Evolutionary conservation across 306 rosid species (phyloP).

Genomic region (Neltuma alba): DNA sequence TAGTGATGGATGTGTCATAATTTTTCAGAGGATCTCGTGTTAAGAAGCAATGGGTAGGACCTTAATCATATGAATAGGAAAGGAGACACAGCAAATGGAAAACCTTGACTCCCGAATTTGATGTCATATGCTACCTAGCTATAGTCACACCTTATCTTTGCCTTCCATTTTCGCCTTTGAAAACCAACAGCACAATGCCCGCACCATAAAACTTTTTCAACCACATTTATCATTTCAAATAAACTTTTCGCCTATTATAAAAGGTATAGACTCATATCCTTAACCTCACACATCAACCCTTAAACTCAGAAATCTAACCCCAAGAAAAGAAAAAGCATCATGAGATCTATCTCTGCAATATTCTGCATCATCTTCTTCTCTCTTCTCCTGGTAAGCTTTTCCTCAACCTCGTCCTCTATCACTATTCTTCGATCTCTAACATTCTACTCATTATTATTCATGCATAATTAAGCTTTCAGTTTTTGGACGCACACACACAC

Average conservation of each 20-base stretch:
- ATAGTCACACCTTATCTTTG: neutral
- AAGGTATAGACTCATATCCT: conserved; percentile 43
- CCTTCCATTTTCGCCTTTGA: neutral
- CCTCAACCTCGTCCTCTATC: neutral
- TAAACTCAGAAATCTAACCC: conserved; percentile 36
- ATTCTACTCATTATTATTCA: neutral
- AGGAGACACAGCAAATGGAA: neutral
- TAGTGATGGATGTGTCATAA: too few species aligned
- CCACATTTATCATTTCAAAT: neutral
- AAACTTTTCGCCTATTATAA: conserved; percentile 40
- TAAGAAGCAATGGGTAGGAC: too few species aligned
- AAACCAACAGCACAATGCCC: neutral
- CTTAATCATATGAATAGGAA: too few species aligned
- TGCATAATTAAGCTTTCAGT: neutral
- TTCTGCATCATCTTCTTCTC: neutral
- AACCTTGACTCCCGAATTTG: neutral
- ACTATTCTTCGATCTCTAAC: neutral
- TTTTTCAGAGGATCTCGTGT: too few species aligned
- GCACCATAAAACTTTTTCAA: neutral
- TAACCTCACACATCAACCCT: conserved; percentile 26
- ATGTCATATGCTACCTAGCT: neutral
- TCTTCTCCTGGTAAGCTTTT: conserved; percentile 59
- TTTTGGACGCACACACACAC: too few species aligned
- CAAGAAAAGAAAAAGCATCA: neutral
- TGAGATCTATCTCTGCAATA: conserved; percentile 51